Evolutionary conservation across 805 yeast genomes (phyloP), one percentile per base, ranked within the genome.

Genomic region (Saturnispora dispora): DNA sequence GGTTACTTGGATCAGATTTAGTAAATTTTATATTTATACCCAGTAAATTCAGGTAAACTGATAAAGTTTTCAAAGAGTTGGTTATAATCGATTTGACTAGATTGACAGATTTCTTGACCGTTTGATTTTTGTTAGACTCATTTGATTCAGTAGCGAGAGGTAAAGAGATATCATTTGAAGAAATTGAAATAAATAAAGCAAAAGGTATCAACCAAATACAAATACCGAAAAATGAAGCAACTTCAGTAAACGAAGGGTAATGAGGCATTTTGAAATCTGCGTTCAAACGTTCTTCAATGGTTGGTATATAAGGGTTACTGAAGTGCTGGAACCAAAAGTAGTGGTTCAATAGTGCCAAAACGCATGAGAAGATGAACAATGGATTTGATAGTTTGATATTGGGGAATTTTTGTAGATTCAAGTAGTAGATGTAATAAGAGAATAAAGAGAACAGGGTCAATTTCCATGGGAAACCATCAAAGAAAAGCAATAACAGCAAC

Each of bases 121-220:
- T 55, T n/a, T 27, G 22, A 17, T 52, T 54, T 50, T 56, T 58
- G 28, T 50, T 53, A 27, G 52, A 51, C n/a, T 44, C 59, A 44
- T 58, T 55, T 8, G 59, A 57, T 6, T 61, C 53, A 56, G 68
- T 50, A 25, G 57, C 63, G 4, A 62, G 72, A 8, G 99, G 99
- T 43, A 93, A 74, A 18, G 85, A 81, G 61, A 87, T 85, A 62
- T 93, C 99, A 55, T 88, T 86, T 1, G 97, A 97, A 63, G 95
- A 86, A 53, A 93, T 72, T 30, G 96, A 84, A 17, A 93, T 91
- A 66, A 93, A 91, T 52, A 93, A 73, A 4, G 96, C 83, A 65
- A 93, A 88, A 33, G 99, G 99, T 28, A 93, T 78, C 53, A 91
- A 75, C 99, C 99, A 93, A 18, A 93, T 82, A 60, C 93, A 83